Conservation (phyloP, 805 yeast species). For the Lipomyces kockii region DNA sequence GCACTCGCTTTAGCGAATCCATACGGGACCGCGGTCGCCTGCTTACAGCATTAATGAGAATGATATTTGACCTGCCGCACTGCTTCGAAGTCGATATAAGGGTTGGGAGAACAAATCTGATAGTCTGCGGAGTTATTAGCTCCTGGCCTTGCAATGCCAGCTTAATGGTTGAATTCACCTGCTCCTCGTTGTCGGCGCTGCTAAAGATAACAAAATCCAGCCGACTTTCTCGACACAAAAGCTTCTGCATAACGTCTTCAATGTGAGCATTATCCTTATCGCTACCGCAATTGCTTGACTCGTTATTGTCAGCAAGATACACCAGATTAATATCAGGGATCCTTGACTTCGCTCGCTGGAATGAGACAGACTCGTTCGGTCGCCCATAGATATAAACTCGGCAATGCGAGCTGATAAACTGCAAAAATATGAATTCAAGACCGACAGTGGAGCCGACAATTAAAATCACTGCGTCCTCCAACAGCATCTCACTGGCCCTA, state of each 20-base stretch:
- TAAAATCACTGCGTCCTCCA: conserved; percentile 29
- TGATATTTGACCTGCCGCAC: conserved; percentile 26
- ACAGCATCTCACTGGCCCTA: conserved; percentile 5
- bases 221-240: conserved; percentile 21
- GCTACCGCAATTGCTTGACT: not conserved
- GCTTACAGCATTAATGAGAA: conserved; percentile 16
- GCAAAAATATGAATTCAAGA: conserved; percentile 32
- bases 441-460: conserved; percentile 28
- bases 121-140: conserved; percentile 1
- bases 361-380: conserved; percentile 23
- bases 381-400: conserved; percentile 27
- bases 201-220: conserved; percentile 28
- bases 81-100: conserved; percentile 17
- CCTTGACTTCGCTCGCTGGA: conserved; percentile 23
- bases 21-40: conserved; percentile 23
- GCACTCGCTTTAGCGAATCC: conserved; percentile 29
- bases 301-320: conserved; percentile 9
- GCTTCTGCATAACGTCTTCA: conserved; percentile 13
- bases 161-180: not conserved
- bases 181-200: conserved; percentile 20
- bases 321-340: conserved; percentile 12
- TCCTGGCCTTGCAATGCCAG: not conserved
- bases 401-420: conserved; percentile 27
- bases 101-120: conserved; percentile 18
- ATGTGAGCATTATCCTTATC: conserved; percentile 4